A percentile compares a stretch with the other conserved stretches of the same genome.
phyloP scores from a whole-genome alignment of 1,284 basidiomycete genomes.

The Ganoderma multipileum region DNA sequence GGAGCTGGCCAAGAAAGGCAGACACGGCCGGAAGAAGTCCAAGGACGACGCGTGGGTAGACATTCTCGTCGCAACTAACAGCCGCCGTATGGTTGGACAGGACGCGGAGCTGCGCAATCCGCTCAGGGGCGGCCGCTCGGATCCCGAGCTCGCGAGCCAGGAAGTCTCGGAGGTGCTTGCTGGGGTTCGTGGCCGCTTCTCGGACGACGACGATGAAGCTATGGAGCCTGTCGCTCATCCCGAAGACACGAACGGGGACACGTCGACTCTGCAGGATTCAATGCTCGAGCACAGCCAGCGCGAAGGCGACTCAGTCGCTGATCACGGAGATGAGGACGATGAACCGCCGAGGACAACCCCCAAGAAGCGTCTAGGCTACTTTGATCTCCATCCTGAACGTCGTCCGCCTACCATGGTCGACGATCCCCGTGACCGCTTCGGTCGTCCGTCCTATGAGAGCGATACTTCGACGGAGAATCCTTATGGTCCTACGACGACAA shows the following conservation, averaged over 20 bases:
- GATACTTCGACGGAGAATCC: slow-evolving; percentile 32
- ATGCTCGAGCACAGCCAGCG: slow-evolving; percentile 22
- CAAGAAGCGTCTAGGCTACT: slow-evolving; percentile 62
- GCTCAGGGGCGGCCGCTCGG: slow-evolving; percentile 51
- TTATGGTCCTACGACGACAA: slow-evolving; percentile 24
- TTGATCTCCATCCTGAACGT: slow-evolving; percentile 70
- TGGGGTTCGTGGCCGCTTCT: slow-evolving; percentile 60
- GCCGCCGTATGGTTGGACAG: slow-evolving; percentile 65
- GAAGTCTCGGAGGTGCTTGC: slow-evolving; percentile 77
- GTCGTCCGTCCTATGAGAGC: slow-evolving; percentile 37
- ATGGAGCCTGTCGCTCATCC: slow-evolving; percentile 46
- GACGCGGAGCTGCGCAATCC: slow-evolving; percentile 53
- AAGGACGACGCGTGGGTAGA: slow-evolving; percentile 84
- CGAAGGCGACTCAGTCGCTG: slow-evolving; percentile 26
- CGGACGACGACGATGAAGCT: slow-evolving; percentile 51
- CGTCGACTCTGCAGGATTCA: slow-evolving; percentile 34
- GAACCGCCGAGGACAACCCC: slow-evolving; percentile 29
- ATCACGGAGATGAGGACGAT: slow-evolving; percentile 46
- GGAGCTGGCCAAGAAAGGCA: slow-evolving; percentile 47
- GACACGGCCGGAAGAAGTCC: slow-evolving; percentile 61
- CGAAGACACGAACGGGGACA: slow-evolving; percentile 24
- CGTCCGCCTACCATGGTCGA: slow-evolving; percentile 48
- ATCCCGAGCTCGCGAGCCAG: slow-evolving; percentile 74
- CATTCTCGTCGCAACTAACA: slow-evolving; percentile 77
- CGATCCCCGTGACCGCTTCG: slow-evolving; percentile 38